Conservation (phyloP, 192 early-diverging fungal genomes). For the Kickxella alabastrina region DNA sequence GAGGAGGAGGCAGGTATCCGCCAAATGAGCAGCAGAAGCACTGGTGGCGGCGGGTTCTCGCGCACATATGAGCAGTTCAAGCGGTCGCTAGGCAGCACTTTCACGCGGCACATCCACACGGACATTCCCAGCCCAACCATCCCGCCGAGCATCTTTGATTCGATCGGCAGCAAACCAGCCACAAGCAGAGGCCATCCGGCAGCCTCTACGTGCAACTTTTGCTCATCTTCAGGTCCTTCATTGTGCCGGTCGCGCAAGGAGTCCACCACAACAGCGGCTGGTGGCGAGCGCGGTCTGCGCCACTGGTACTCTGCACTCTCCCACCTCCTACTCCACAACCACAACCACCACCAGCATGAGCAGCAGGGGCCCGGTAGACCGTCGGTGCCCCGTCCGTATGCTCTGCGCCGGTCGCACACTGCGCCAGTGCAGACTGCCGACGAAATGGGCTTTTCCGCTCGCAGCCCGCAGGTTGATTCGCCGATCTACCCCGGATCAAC, state of each 20-base stretch:
- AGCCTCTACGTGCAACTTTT: neutral
- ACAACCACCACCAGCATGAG: neutral
- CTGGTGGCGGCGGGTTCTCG: too few species aligned
- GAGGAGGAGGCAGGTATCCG: too few species aligned
- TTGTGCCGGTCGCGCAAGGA: too few species aligned
- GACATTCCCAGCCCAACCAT: conserved; percentile 47
- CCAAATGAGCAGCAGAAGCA: too few species aligned
- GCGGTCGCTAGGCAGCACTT: conserved; percentile 20
- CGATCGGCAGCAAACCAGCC: conserved; percentile 9
- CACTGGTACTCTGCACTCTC: conserved; percentile 35
- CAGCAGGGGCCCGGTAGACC: neutral
- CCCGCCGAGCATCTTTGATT: conserved; percentile 32
- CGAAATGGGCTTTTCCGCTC: conserved; percentile 19
- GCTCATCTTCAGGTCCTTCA: neutral
- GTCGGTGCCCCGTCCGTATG: neutral
- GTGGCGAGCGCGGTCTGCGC: too few species aligned
- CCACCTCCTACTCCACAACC: conserved; percentile 7
- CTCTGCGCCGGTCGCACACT: conserved; percentile 32
- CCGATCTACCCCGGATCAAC: neutral
- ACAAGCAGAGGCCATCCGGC: neutral
- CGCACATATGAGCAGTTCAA: conserved; percentile 40
- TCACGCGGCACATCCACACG: conserved; percentile 36
- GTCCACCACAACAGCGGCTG: too few species aligned
- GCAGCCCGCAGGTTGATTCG: too few species aligned
- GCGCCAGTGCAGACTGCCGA: conserved; percentile 16